Base-by-base conservation (phyloP, 805 yeast genomes). In the Candida ponderosae region DNA sequence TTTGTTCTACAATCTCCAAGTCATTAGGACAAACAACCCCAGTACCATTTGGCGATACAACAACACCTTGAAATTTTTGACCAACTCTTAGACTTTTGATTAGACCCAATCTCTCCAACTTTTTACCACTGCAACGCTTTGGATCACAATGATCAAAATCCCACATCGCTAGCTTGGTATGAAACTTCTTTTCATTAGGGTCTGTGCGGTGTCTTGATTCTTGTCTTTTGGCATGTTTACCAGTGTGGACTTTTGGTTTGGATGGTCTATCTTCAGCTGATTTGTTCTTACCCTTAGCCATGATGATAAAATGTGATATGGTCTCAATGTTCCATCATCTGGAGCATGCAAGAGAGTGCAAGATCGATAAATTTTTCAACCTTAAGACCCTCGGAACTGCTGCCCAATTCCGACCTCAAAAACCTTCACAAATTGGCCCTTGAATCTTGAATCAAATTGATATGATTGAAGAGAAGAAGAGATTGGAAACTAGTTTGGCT, bases 91-190 rank as follows among this genome's bases (percentile, higher is more conserved):
- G 56, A 37, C 76, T 74, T 42, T 77, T 76, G 35, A 93, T 89
- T 17, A 87, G 61, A 1, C 97, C 97, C 17, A 90, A 59, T 38
- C 97, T 69, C 52, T 87, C 96, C 23, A 93, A 67, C 56, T 88
- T 89, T 64, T 93, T 93, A 16, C 98, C 98, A 46, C 94, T 81
- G 57, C 98, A 93, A 54, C 97, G 72, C 55, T 93, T 93, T 1
- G 98, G 98, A 61, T 93, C 98, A 64, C 98, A 93, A 56, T 93
- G 98, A 47, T 89, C 96, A 54, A 93, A 93, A 58, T 93, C 98
- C 96, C 98, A 90, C 98, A 90, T 90, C 15, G 96, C 97, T 44
- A 89, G 59, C 52, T 86, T 88, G 26, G 82, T 81, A 1, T 95
- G 96, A 53, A 86, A 84, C 35, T 70, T 63, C 3, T 44, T 45